These are phyloP conservation scores for Camelina laxa DNA, from an alignment of 345 rosid species.

Conservation along the genomic window DNA sequence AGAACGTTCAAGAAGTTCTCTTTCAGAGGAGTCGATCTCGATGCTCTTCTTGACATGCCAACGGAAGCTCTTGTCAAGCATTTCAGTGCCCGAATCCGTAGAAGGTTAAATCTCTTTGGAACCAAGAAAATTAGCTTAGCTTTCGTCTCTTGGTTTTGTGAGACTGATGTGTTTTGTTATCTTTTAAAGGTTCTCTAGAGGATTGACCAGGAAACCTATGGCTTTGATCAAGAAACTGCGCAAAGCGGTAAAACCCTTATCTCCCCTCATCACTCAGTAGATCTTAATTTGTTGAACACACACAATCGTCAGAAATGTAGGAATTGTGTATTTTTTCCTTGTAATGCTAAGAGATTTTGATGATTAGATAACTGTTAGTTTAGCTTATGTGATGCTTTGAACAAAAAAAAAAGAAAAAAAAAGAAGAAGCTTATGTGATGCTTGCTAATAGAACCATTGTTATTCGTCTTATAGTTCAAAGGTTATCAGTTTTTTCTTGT, in stretches of 20 bases:
- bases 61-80: conserved; percentile 76
- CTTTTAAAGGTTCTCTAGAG: conserved; percentile 63
- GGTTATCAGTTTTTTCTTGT: conserved; percentile 5
- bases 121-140: not conserved
- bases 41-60: conserved; percentile 72
- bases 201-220: conserved; percentile 70
- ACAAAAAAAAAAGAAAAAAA: no score
- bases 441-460: not conserved
- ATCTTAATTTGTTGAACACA: not conserved
- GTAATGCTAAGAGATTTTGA: not conserved
- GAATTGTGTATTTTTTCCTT: not conserved
- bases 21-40: conserved; percentile 78
- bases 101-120: conserved; percentile 48
- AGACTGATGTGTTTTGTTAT: not conserved
- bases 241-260: conserved; percentile 51
- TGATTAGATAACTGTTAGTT: not conserved
- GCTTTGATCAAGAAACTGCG: conserved; percentile 70
- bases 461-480: not conserved
- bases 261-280: not conserved
- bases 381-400: not conserved
- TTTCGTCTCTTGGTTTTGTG: not conserved
- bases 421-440: no score
- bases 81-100: conserved; percentile 61
- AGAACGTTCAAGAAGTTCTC: conserved; percentile 82
- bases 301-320: not conserved